A percentile compares a stretch with the other conserved stretches of the same genome.
These are phyloP conservation scores for Hymenoscyphus infarciens DNA, from an alignment of 2,329 filamentous ascomycete genomes.

Conservation along the genomic window DNA sequence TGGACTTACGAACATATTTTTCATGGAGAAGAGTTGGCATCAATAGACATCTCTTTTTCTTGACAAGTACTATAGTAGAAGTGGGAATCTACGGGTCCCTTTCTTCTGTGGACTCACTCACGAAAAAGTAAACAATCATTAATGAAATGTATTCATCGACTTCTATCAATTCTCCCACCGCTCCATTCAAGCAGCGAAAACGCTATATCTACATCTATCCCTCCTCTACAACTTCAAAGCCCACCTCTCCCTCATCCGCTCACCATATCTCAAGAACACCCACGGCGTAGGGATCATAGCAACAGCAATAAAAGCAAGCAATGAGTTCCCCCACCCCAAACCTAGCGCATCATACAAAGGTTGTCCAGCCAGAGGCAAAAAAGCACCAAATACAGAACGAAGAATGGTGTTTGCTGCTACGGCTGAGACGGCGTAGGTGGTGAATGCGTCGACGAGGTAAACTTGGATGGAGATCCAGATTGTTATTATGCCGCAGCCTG, in stretches of 20 bases:
- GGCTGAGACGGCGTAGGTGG: conserved; percentile 38
- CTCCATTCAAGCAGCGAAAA: background rate
- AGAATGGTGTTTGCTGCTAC: conserved; percentile 39
- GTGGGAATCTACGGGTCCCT: too few relatives aligned
- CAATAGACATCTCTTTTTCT: too few relatives aligned
- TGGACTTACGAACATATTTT: too few relatives aligned
- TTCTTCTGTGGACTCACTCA: too few relatives aligned
- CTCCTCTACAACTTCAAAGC: background rate
- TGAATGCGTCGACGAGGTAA: conserved; percentile 46
- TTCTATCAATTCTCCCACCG: too few relatives aligned
- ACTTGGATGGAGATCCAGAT: conserved; percentile 8
- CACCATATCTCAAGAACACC: conserved; percentile 9
- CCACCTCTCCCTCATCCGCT: conserved; percentile 6
- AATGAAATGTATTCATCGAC: too few relatives aligned
- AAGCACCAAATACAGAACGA: conserved; percentile 45
- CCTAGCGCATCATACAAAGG: conserved; percentile 41
- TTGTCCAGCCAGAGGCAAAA: conserved; percentile 48
- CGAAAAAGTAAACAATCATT: too few relatives aligned
- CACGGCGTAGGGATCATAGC: conserved; percentile 42
- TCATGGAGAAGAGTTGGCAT: too few relatives aligned
- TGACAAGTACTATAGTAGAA: too few relatives aligned
- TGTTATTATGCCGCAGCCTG: background rate
- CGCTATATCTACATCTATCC: background rate
- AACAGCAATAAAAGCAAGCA: conserved; percentile 47
- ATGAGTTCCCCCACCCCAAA: conserved; percentile 44